Conservation (phyloP, 768 basidiomycete species). For the Wakefieldia striispora region DNA sequence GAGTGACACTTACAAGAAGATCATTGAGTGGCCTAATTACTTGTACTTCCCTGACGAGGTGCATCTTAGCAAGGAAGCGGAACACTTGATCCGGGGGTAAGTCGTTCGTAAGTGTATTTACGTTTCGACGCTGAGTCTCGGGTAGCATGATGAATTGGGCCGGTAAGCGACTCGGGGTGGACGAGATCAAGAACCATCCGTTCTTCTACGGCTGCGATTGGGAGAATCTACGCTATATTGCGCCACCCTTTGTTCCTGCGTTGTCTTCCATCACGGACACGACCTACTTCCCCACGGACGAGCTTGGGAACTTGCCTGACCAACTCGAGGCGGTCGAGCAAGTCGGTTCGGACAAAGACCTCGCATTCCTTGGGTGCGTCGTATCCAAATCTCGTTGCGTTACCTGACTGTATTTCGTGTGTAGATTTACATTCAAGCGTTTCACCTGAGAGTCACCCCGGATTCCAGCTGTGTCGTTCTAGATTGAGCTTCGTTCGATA, state of each 20-base stretch:
- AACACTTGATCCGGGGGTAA: conserved; percentile 84
- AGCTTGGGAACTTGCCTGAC: conserved; percentile 69
- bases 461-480: background rate
- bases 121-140: conserved; percentile 6
- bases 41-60: conserved; percentile 95
- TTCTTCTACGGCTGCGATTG: conserved; percentile 98
- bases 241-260: conserved; percentile 94
- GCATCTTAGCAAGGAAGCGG: conserved; percentile 87
- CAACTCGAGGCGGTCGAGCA: conserved; percentile 60
- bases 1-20: conserved; percentile 97
- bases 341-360: conserved; percentile 63
- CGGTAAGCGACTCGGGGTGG: conserved; percentile 68
- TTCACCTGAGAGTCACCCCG: conserved; percentile 36
- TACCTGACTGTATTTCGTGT: background rate
- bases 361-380: conserved; percentile 63
- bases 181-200: conserved; percentile 88
- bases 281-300: conserved; percentile 95
- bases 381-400: background rate
- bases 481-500: conserved; percentile 16
- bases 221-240: conserved; percentile 86
- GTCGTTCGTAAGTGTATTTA: conserved; percentile 19
- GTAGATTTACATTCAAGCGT: conserved; percentile 84
- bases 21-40: conserved; percentile 92
- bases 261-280: conserved; percentile 92
- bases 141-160: conserved; percentile 83